phyloP scores from a whole-genome alignment of 352 stramenopile genomes.

The Pythium volutum region DNA sequence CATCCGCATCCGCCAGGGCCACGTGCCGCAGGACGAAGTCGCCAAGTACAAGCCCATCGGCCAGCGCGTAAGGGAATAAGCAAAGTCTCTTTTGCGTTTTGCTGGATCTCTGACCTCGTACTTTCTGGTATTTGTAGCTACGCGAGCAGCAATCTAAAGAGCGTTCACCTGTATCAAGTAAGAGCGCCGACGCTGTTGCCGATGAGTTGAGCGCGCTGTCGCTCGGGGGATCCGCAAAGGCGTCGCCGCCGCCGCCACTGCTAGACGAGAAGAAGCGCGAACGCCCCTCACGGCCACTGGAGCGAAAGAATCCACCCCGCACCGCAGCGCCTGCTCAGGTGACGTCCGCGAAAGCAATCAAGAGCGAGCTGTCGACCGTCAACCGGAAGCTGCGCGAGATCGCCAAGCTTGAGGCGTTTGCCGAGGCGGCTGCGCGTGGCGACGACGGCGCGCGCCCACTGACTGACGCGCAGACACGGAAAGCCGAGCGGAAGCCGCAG shows the following conservation, averaged over 20 bases:
- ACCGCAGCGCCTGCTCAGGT: neutral
- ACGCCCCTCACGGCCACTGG: neutral
- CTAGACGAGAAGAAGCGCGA: neutral
- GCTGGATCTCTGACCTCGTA: neutral
- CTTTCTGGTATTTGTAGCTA: neutral
- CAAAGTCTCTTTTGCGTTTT: conserved; percentile 21
- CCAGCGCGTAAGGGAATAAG: conserved; percentile 46
- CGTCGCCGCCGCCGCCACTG: neutral
- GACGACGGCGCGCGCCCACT: conserved; percentile 19
- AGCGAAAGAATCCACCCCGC: neutral
- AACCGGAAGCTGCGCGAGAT: conserved; percentile 47
- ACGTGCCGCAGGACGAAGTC: conserved; percentile 80
- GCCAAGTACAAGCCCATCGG: conserved; percentile 75
- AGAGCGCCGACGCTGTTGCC: conserved; percentile 9
- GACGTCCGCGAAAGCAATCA: conserved; percentile 20
- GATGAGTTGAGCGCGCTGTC: conserved; percentile 33
- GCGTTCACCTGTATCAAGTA: neutral
- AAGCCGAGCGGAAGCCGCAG: conserved; percentile 18
- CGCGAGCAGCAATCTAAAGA: conserved; percentile 12
- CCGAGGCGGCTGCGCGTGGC: conserved; percentile 1
- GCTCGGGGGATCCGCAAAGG: conserved; percentile 17
- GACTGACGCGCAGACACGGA: conserved; percentile 19
- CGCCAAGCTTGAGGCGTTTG: conserved; percentile 29
- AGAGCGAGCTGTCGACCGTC: conserved; percentile 49
- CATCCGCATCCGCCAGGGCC: conserved; percentile 79